Evolutionary conservation across 352 stramenopile species (phyloP), one percentile per base, ranked within the genome.

Genomic region (Phytophthora syringae): DNA sequence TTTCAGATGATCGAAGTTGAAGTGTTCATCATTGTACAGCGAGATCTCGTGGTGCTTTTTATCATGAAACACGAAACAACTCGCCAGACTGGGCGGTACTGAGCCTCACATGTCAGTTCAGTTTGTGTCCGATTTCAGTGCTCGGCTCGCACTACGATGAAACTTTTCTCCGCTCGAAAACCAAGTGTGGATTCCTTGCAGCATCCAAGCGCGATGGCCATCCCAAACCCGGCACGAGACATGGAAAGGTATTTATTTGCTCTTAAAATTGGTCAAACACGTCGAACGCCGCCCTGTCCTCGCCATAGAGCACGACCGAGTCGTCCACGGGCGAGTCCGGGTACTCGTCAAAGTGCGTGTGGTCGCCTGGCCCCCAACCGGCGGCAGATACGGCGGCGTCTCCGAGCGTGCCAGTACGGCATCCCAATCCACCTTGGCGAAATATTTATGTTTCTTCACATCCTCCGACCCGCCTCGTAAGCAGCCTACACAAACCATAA

Each of bases 391-490:
- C 52, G 89, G 89, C 52, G 92, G 74, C 24, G 82, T 63, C 39
- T 94, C 86, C 28, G 83, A 79, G 53, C 81, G 79, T 47, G 87
- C 64, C 40, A 94, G 84, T 52, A 95, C 80, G 1, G 83, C 67
- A 59, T 97, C 80, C 86, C 86, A 98, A 66, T 97, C 82, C 37
- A 96, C 77, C 55, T 86, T 93, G 12, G 66, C 65, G 56, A 97
- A 97, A 82, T 96, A 98, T 79, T 98, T 97, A 84, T 97, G 90
- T 67, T 96, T 93, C 72, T 97, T 96, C 39, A 98, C 86, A 57
- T 94, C 88, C 22, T 94, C 83, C 5, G 90, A 93, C 16, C 90
- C 93, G 25, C 85, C 87, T 71, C 93, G 89, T 79, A 98, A 84
- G 73, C 93, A 98, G 12, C 93, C 84, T 90, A 67, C n/a, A 60